Evolutionary conservation across 139 green algal genomes (phyloP), one percentile per base, ranked within the genome.

Genomic region (Chlamydomonas sp.): DNA sequence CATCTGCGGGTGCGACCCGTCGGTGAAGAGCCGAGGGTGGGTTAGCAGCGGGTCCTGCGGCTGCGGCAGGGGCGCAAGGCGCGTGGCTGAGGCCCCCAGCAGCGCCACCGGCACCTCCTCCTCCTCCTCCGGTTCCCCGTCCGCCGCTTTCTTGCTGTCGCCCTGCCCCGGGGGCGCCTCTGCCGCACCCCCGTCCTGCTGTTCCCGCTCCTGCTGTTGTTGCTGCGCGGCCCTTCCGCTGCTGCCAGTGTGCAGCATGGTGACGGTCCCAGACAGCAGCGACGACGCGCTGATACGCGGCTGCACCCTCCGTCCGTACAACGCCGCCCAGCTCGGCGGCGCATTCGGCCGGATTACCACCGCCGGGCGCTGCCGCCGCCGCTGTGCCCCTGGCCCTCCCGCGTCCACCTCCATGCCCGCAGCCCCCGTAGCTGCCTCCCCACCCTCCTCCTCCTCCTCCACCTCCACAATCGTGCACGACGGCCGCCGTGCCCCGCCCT

Each of bases 1-100:
- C 84, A 88, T 88, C 63, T 82, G 75, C 4, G 84, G 84, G 20
- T 88, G 84, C 57, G 61, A 4, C 8, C 75, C 84, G 64, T 82
- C 74, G 3, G 62, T 57, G 57, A 83, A 83, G 7, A 88, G 49
- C 0, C 84, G 84, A 18, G 17, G 7, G 64, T 78, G 63, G 62
- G 84, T 75, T 57, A 16, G 63, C 17, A 57, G 8, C 8, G 84
- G 49, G 62, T 86, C 82, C 20, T 57, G 3, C 7, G 16, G n/a
- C 63, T 5, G 63, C 63, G 73, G 83, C 75, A 88, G 76, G 57
- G 75, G 58, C 64, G 57, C 63, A 49, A 68, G 63, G 17, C 2
- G 18, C 7, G 4, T 4, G 3, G 31, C 31, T 49, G 31, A 49
- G 31, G 12, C 10, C 3, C 62, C 73, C 18, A 82, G 73, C 62